Evolutionary conservation across 139 green algal species (phyloP).

Genomic region (Helicosporidium sp.): DNA sequence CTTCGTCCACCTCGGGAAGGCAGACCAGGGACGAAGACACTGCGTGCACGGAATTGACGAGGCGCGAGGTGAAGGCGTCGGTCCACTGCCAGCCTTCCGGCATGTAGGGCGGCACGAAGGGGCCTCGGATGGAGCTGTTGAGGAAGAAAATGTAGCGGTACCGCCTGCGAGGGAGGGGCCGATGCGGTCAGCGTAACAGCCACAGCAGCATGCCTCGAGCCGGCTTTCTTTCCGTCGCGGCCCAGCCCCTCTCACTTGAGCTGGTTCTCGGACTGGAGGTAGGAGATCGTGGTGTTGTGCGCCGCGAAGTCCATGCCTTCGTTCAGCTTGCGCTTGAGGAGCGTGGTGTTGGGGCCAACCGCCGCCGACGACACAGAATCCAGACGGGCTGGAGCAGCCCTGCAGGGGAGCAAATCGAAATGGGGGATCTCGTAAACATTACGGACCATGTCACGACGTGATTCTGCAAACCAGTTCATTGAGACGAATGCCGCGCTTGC

Average conservation of each 20-base stretch:
- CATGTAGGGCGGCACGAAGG: constrained; percentile 33
- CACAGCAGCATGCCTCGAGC: not conserved
- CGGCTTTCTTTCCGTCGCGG: not conserved
- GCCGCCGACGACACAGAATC: too few relatives aligned
- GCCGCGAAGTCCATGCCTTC: constrained; percentile 58
- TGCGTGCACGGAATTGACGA: constrained; percentile 13
- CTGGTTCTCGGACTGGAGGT: constrained; percentile 6
- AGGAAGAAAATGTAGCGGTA: constrained; percentile 49
- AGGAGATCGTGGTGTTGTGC: constrained; percentile 47
- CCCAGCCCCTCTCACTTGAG: constrained; percentile 1
- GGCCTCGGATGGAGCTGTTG: constrained; percentile 38
- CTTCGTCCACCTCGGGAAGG: constrained; percentile 31
- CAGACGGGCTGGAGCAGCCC: too few relatives aligned
- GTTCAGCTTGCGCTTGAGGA: constrained; percentile 39
- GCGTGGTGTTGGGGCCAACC: too few relatives aligned
- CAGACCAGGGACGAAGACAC: constrained; percentile 48
- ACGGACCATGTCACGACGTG: too few relatives aligned
- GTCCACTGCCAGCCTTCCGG: constrained; percentile 51
- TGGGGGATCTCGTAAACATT: too few relatives aligned
- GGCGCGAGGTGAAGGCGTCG: constrained; percentile 26
- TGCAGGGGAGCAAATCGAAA: too few relatives aligned
- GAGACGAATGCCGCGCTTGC: too few relatives aligned
- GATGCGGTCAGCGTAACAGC: not conserved
- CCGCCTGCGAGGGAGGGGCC: constrained; percentile 2
- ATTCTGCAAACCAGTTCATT: too few relatives aligned